Percentiles rank a stretch among this genome's conserved stretches.
Evolutionary conservation across 2,329 filamentous ascomycete genomes (phyloP).

Genomic region (Septoria petroselini): DNA sequence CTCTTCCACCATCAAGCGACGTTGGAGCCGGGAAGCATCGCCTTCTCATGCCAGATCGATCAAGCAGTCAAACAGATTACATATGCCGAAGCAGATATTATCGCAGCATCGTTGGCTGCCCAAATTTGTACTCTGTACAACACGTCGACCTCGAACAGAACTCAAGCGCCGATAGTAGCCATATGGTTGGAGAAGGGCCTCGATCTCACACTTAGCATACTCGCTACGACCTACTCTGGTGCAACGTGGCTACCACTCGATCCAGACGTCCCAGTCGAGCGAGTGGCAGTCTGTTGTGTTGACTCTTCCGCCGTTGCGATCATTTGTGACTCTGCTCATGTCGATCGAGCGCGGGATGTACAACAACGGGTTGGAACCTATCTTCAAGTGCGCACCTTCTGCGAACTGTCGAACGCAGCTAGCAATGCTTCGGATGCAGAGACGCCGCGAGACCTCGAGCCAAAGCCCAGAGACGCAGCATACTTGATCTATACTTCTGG

Average conservation of each 20-base stretch:
- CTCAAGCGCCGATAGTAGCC: slow-evolving; percentile 20
- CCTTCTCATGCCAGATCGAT: slow-evolving; percentile 24
- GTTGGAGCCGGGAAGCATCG: slow-evolving; percentile 18
- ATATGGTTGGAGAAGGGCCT: slow-evolving; percentile 29
- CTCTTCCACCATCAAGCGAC: slow-evolving; percentile 23
- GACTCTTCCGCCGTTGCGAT: slow-evolving; percentile 22
- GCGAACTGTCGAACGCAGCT: slow-evolving; percentile 5
- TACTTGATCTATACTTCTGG: slow-evolving; percentile 35
- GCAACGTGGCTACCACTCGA: slow-evolving; percentile 31
- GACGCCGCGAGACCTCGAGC: background rate
- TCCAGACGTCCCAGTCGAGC: slow-evolving; percentile 27
- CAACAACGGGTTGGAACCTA: slow-evolving; percentile 12
- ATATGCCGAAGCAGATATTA: slow-evolving; percentile 23
- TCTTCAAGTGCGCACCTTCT: slow-evolving; percentile 17
- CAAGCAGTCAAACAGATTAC: slow-evolving; percentile 20
- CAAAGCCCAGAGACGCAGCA: slow-evolving; percentile 23
- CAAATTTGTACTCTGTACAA: too few relatives aligned
- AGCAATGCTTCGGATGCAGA: background rate
- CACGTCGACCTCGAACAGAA: background rate
- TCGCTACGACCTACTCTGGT: slow-evolving; percentile 29
- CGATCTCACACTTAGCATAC: slow-evolving; percentile 26
- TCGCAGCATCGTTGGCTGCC: slow-evolving; percentile 21
- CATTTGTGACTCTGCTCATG: slow-evolving; percentile 24
- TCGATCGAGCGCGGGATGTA: slow-evolving; percentile 19
- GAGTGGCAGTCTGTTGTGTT: slow-evolving; percentile 22